These are phyloP conservation scores for Claviceps fusiformis DNA, from an alignment of 2,329 filamentous ascomycete genomes.

Conservation along the genomic window DNA sequence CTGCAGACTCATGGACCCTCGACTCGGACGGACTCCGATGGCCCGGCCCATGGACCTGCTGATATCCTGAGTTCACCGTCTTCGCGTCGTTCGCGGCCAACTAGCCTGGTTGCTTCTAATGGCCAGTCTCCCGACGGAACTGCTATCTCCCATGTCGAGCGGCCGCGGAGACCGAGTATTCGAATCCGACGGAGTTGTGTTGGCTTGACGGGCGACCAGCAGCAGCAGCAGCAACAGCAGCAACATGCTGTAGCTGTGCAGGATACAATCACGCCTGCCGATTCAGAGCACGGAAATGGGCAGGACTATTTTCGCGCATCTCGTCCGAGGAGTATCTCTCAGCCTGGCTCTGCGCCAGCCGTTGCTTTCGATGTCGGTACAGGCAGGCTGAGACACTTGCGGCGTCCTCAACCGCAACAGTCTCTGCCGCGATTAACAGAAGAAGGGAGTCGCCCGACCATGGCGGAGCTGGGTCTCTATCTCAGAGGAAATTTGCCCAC, in stretches of 20 bases:
- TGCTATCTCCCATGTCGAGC: neutral
- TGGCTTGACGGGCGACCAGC: neutral
- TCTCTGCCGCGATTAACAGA: slow-evolving; percentile 26
- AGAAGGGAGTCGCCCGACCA: slow-evolving; percentile 22
- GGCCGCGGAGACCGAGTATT: slow-evolving; percentile 11
- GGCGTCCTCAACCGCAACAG: slow-evolving; percentile 18
- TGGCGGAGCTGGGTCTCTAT: slow-evolving; percentile 19
- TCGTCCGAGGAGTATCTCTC: slow-evolving; percentile 23
- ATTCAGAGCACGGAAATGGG: neutral
- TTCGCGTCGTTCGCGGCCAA: slow-evolving; percentile 3
- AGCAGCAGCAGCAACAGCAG: neutral
- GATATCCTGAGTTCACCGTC: neutral
- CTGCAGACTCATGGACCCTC: neutral
- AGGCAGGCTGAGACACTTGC: slow-evolving; percentile 15
- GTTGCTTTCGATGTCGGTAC: slow-evolving; percentile 7
- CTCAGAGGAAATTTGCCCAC: slow-evolving; percentile 6
- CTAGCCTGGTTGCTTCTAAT: neutral
- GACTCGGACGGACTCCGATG: slow-evolving; percentile 1
- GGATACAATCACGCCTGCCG: neutral
- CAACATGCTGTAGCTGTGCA: neutral
- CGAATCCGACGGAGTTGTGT: slow-evolving; percentile 10
- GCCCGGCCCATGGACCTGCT: slow-evolving; percentile 1
- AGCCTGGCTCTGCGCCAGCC: slow-evolving; percentile 16
- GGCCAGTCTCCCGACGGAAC: neutral
- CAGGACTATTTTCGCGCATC: neutral